Evolutionary conservation across 176 grass and related monocot species (phyloP), one percentile per base, ranked within the genome.

Genomic region (Oryza officinalis): DNA sequence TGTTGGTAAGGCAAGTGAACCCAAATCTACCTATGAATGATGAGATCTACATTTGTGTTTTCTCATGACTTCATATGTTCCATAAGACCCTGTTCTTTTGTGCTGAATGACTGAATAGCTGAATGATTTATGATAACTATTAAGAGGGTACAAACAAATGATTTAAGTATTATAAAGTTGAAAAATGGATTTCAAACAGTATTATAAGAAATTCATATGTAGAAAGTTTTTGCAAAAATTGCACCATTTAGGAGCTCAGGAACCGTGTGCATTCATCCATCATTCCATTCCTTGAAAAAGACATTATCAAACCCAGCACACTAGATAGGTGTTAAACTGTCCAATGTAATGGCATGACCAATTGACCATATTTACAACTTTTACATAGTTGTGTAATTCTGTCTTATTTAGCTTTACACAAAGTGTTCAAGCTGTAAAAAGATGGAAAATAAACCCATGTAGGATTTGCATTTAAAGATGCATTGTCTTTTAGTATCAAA

Each of bases 381-480:
- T 9, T 67, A 63, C 13, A 52, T 44, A 68, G 38, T 14, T 80
- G 7, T 64, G 76, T 38, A 52, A 8, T 40, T 84, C n/a, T 47
- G n/a, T 47, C 6, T 38, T 79, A 68, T 74, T 38, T 76, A 76
- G 50, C 10, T 71, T 80, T 73, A 65, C 5, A 18, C 33, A 31
- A 61, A 83, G 32, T 57, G 27, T 26, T 45, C 71, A 71, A 81
- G 71, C 25, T 27, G 25, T 78, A 81, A 85, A 85, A 85, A 78
- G 33, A 67, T 20, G 60, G 10, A 65, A 74, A 75, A 63, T 2
- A 49, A 46, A 49, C 13, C n/a, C n/a, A 33, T 81, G 15, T 8
- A 14, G 10, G 20, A 65, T 84, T 84, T 4, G 3, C 65, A 85
- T 71, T 28, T 81, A 26, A 79, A 31, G 74, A 49, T 71, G 10